phyloP scores from a whole-genome alignment of 1,139 yeast species.

The Lodderomyces theae region DNA sequence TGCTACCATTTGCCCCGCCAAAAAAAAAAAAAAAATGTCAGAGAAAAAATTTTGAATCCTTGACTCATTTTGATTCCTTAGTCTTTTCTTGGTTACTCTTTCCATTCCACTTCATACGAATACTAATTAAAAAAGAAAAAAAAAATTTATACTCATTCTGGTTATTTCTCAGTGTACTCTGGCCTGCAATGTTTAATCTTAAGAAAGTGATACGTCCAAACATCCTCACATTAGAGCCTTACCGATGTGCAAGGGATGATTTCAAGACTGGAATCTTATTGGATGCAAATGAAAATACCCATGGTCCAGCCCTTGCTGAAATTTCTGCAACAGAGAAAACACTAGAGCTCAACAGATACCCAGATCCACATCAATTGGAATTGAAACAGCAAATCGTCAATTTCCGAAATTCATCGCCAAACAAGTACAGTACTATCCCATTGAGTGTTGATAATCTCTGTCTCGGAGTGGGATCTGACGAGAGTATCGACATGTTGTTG shows the following conservation, averaged over 20 bases:
- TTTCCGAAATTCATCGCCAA: conserved; percentile 60
- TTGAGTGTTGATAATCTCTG: conserved; percentile 71
- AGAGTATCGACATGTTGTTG: conserved; percentile 84
- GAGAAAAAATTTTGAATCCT: too few species aligned
- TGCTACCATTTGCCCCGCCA: not conserved
- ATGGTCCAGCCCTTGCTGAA: conserved; percentile 69
- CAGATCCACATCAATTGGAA: conserved; percentile 92
- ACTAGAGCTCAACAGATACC: conserved; percentile 78
- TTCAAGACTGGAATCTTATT: conserved; percentile 80
- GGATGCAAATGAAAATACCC: conserved; percentile 95
- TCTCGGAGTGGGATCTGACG: conserved; percentile 97
- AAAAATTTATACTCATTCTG: not conserved
- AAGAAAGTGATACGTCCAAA: conserved; percentile 75
- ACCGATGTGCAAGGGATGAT: conserved; percentile 94
- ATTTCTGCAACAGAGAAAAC: conserved; percentile 24
- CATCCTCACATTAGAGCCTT: conserved; percentile 76
- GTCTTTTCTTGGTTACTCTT: not conserved
- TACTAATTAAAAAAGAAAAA: too few species aligned
- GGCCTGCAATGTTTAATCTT: conserved; percentile 46
- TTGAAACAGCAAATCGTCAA: conserved; percentile 70
- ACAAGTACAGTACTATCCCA: conserved; percentile 22
- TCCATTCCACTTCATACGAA: not conserved
- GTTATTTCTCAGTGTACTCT: not conserved
- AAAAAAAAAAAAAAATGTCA: too few species aligned
- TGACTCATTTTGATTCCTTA: too few species aligned